These are phyloP conservation scores for Arabis hirsuta DNA, from an alignment of 345 rosid species.

Conservation along the genomic window DNA sequence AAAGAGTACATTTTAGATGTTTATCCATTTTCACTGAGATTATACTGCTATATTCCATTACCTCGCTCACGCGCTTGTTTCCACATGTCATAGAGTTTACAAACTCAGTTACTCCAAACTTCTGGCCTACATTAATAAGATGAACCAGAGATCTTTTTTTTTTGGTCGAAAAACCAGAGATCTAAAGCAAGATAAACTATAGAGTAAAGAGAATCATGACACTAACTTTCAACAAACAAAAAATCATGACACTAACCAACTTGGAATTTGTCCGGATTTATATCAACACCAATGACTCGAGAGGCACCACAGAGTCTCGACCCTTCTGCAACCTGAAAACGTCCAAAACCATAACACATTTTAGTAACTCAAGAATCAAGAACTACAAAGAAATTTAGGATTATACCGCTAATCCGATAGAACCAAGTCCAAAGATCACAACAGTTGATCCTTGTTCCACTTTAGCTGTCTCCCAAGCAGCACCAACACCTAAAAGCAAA, in stretches of 20 bases:
- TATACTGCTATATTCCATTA: conserved; percentile 20
- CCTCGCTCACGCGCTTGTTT: conserved; percentile 67
- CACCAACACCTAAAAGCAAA: conserved; percentile 64
- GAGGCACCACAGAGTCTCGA: conserved; percentile 77
- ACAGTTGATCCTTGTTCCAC: conserved; percentile 87
- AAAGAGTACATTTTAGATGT: background rate
- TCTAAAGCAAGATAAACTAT: background rate
- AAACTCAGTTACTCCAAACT: conserved; percentile 80
- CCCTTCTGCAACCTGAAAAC: conserved; percentile 80
- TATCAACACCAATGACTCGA: conserved; percentile 78
- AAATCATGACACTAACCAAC: conserved; percentile 51
- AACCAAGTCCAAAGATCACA: conserved; percentile 85
- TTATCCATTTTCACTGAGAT: background rate
- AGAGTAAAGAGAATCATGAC: background rate
- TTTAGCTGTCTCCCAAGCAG: conserved; percentile 81
- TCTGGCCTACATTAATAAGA: conserved; percentile 50
- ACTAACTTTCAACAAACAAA: conserved; percentile 42
- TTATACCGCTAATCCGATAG: conserved; percentile 82
- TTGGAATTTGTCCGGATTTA: conserved; percentile 67
- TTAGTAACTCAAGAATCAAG: conserved; percentile 3
- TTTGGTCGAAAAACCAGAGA: too few relatives aligned
- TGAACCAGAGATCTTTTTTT: background rate
- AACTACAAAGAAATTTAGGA: background rate
- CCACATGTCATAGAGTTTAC: conserved; percentile 55
- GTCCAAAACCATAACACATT: conserved; percentile 18